Evolutionary conservation across 2,329 filamentous ascomycete species (phyloP), one percentile per base, ranked within the genome.

Genomic region (Sphaerulina vaccinii): DNA sequence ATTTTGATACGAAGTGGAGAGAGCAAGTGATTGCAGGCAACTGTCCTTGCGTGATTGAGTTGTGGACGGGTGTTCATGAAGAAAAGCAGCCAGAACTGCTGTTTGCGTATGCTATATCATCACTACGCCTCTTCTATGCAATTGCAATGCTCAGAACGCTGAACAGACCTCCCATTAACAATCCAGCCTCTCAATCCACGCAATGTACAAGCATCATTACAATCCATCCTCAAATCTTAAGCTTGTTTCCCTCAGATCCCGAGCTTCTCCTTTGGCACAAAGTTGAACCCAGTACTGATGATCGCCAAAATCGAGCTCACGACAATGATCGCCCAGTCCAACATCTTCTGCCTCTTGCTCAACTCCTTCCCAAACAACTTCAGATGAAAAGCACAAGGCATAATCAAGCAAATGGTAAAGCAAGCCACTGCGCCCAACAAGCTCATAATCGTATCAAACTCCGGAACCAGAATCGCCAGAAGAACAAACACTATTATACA

Each of bases 351-450:
- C 18, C 68, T 67, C 1, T 69, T 60, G 1, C 77, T 73, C 39
- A 96, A 82, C 54, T 92, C 84, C 43, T 83, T 79, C 40, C 84
- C 83, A 68, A 95, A 97, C 1, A 97, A 82, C 72, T 91, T 95
- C 51, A 97, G 73, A 66, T 97, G 90, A 67, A 99, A 97, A 3
- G 85, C 80, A 24, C 96, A 75, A 0, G 92, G 93, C 44, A 99
- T 77, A 70, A 95, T 90, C 59, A 97, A 85, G 71, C 92, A 97
- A 59, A 97, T 95, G 15, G 88, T 89, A 63, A 96, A 96, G 73
- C 92, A 96, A 13, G 96, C 79, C 3, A 90, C 87, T 33, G 87
- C 89, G 10, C 93, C 92, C 73, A 97, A 84, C 56, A 96, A 85
- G 3, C 88, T 87, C 85, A 95, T 95, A 65, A 96, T 91, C 46